Evolutionary conservation across 306 rosid species (phyloP).

Genomic region (Ormosia semicastrata): DNA sequence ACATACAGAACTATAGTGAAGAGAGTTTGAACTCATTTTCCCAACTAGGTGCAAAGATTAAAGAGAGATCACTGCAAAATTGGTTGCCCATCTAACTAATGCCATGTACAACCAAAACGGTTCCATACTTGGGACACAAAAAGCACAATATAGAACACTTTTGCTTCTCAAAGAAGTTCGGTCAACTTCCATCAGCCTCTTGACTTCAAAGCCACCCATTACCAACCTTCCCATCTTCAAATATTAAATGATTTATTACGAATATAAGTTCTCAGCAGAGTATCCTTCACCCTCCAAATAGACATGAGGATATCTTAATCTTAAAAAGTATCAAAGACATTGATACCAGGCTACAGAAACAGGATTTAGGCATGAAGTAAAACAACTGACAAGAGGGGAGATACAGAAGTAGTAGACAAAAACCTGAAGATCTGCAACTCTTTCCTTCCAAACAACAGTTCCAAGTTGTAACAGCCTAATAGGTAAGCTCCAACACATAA

Average conservation of each 20-base stretch:
- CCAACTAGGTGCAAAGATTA: neutral
- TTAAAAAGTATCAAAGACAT: neutral
- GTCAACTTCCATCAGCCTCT: neutral
- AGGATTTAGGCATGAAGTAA: neutral
- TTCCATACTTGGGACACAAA: neutral
- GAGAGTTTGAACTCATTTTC: neutral
- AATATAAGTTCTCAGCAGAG: neutral
- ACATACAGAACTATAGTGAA: neutral
- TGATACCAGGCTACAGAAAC: neutral
- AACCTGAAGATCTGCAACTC: neutral
- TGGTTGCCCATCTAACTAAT: neutral
- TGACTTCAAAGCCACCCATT: constrained; percentile 7
- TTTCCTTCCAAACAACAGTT: neutral
- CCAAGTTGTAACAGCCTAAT: neutral
- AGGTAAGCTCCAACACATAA: neutral
- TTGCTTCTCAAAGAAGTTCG: neutral
- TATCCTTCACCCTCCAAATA: constrained; percentile 1
- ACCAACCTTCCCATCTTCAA: neutral
- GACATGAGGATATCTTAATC: neutral
- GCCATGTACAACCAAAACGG: neutral
- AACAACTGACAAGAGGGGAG: neutral
- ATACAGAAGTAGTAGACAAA: neutral
- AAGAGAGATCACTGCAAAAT: neutral
- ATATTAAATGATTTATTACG: neutral
- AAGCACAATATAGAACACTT: neutral